Evolutionary conservation across 768 basidiomycete genomes (phyloP).

Genomic region (Lanmaoa rubissima): DNA sequence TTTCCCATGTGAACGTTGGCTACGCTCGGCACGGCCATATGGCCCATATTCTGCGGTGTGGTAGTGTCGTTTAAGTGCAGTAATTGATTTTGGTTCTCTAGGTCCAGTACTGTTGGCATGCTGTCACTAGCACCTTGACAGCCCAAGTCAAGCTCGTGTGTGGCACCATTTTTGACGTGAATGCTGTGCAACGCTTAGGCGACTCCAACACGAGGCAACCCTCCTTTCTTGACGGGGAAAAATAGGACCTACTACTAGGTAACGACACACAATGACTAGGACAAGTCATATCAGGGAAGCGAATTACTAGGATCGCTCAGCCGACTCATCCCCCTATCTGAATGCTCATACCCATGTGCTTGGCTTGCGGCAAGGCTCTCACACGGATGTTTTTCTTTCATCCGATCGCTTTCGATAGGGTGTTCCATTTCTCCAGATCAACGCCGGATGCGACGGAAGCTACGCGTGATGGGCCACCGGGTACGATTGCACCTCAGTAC

Average conservation of each 20-base stretch:
- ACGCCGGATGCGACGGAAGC: background rate
- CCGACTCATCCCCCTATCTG: background rate
- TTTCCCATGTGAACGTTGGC: background rate
- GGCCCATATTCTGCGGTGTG: background rate
- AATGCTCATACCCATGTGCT: background rate
- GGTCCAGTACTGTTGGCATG: background rate
- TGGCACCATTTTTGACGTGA: slow-evolving; percentile 1
- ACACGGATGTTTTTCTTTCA: background rate
- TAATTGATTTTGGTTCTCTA: background rate
- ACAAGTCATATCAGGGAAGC: slow-evolving; percentile 10
- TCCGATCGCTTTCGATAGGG: background rate
- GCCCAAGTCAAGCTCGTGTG: background rate
- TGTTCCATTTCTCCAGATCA: slow-evolving; percentile 10
- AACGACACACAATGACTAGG: background rate
- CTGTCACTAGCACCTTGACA: background rate
- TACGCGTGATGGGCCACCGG: background rate
- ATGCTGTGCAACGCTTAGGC: background rate
- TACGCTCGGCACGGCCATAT: background rate
- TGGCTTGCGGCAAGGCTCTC: background rate
- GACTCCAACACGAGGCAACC: slow-evolving; percentile 16
- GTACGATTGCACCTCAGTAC: background rate
- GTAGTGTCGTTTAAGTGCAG: background rate
- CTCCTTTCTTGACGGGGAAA: slow-evolving; percentile 13
- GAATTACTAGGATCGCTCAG: background rate
- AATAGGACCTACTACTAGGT: background rate